Evolutionary conservation across 2,329 filamentous ascomycete species (phyloP).

Genomic region (Coniochaeta ligniaria): DNA sequence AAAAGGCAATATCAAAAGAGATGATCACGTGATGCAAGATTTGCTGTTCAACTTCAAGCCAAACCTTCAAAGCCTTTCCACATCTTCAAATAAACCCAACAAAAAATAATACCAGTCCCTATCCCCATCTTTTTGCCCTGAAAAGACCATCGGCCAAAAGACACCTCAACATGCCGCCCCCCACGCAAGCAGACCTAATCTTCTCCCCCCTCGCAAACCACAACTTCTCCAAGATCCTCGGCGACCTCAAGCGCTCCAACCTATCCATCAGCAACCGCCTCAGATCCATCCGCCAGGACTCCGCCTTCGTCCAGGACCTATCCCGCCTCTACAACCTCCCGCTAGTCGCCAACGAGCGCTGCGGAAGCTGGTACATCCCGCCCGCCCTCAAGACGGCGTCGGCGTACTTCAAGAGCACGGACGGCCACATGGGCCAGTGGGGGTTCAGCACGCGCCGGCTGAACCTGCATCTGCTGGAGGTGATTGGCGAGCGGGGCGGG

Average conservation of each 20-base stretch:
- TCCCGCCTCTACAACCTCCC: constrained; percentile 52
- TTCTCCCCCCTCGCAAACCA: constrained; percentile 47
- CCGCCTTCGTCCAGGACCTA: constrained; percentile 62
- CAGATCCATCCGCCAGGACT: constrained; percentile 68
- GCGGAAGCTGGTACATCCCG: constrained; percentile 89
- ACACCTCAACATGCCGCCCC: background rate
- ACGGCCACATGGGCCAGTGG: constrained; percentile 90
- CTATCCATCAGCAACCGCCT: constrained; percentile 78
- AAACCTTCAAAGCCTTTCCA: too few species aligned
- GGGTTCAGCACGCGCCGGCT: constrained; percentile 77
- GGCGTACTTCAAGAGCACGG: constrained; percentile 96
- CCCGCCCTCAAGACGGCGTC: constrained; percentile 59
- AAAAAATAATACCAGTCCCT: background rate
- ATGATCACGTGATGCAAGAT: background rate
- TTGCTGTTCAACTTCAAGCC: too few species aligned
- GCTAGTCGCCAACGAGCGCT: constrained; percentile 86
- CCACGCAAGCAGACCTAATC: constrained; percentile 23
- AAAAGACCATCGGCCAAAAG: background rate
- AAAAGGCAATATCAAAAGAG: background rate
- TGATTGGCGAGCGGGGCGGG: constrained; percentile 63
- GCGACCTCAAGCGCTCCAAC: constrained; percentile 67
- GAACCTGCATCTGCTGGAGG: constrained; percentile 71
- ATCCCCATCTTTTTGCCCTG: background rate
- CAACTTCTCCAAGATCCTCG: constrained; percentile 63
- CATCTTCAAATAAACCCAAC: background rate